Base-by-base conservation (phyloP, 2,329 filamentous ascomycete genomes). In the Ascosphaera pollenicola region DNA sequence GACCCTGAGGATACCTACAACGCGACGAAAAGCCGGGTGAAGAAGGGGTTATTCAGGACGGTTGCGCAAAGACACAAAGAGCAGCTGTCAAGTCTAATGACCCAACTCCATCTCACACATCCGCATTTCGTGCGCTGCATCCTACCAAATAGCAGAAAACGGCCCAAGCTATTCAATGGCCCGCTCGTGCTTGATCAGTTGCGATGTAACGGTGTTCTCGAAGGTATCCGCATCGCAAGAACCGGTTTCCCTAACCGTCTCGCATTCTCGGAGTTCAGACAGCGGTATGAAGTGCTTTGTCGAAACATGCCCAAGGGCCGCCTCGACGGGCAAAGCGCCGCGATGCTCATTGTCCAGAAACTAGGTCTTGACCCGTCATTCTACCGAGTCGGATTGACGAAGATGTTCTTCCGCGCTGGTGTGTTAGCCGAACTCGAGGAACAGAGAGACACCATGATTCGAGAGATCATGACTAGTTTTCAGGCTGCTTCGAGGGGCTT, bases 41-140 rank as follows among this genome's bases (percentile, higher is more conserved):
- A 98, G 65, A 94, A 89, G 59, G 91, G 89, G 0, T 68, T 98
- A 3, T 98, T 98, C 69, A 76, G 89, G 24, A 98, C 89, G 0
- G 91, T 92, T 3, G 89, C 89, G 4, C 89, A 98, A 55, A 72
- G 84, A 49, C 89, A 98, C 64, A 98, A 98, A 58, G 89, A 98
- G 56, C 87, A 95, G 49, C 69, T 98, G n/a, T 81, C 84, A n/a
- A 91, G 76, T 44, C 63, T 98, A 42, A 98, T 98, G 89, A 68
- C 69, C 11, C 84, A 95, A 51, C 70, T 98, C 13, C 80, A 98
- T 56, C 91, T 81, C 0, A 98, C 89, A 0, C 89, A 98, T 54
- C 91, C 91, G 42, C 89, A 98, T 57, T 98, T 98, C 54, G 89
- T 98, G 21, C 80, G 89, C 36, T 98, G 89, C 54, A 98, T 98